Base-by-base conservation (phyloP, 306 rosid species). In the Glycine soja region DNA sequence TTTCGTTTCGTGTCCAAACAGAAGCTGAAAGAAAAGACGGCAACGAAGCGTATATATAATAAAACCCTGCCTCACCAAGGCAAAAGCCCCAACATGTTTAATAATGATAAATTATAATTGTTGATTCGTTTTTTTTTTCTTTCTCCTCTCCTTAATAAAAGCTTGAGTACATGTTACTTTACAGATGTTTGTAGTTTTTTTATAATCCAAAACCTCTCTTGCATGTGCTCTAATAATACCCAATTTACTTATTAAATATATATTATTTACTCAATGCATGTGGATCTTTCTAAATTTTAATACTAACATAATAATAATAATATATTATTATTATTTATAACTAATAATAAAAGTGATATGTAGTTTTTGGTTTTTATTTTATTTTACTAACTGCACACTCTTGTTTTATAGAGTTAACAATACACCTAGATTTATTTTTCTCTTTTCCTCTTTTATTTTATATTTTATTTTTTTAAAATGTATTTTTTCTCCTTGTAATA, bases 161-260 rank as follows among this genome's bases (percentile, higher is more conserved):
- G 77, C 54, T 47, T 70, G 15, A 15, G 15, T 57, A 12, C 45
- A 63, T 77, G 74, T 34, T 70, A 53, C 80, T 43, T 80, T 53
- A 18, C 62, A 77, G 16, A 52, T 51, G 14, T 10, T 54, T 48
- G 6, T 69, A 36, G 40, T 76, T 72, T 56, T 24, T 48, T 58
- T 48, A 82, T 66, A 16, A 24, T 13, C 72, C 7, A 15, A 45
- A 76, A 19, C 61, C 9, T 81, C 43, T 32, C 18, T 47, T 48
- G 74, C 83, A 85, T 77, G 85, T 85, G 24, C 8, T 72, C 59
- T 67, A 48, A 72, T 66, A 57, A 58, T 58, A 48, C 10, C 24
- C 5, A 15, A 2, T 56, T 45, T 36, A 57, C 45, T 65, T 72
- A 30, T 45, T 32, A 32, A 63, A 30, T 11, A 58, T 42, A 42